These are phyloP conservation scores for Rosa rugosa DNA, from an alignment of 306 rosid genomes.

Conservation along the genomic window DNA sequence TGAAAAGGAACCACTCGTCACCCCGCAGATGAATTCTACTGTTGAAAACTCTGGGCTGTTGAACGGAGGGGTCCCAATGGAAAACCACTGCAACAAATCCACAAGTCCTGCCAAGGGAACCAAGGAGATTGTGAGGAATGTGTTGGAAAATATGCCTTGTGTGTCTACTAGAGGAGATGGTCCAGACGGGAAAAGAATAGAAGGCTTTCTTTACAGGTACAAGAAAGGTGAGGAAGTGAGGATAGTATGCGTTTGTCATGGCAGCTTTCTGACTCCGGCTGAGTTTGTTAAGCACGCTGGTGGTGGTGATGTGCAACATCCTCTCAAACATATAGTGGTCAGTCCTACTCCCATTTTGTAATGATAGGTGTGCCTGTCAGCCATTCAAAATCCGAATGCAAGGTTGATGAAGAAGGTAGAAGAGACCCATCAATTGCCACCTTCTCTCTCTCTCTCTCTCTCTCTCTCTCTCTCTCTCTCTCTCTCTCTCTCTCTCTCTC, in stretches of 20 bases:
- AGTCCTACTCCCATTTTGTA: constrained; percentile 36
- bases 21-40: background rate
- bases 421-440: background rate
- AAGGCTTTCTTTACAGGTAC: constrained; percentile 78
- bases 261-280: constrained; percentile 65
- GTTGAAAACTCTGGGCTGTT: constrained; percentile 16
- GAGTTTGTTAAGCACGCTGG: constrained; percentile 86
- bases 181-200: constrained; percentile 58
- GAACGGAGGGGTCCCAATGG: background rate
- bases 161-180: constrained; percentile 63
- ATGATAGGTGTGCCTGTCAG: background rate
- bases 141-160: constrained; percentile 67
- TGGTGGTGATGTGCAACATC: constrained; percentile 57
- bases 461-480: no score
- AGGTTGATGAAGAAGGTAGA: background rate
- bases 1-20: constrained; percentile 27
- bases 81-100: constrained; percentile 13
- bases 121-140: constrained; percentile 39
- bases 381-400: background rate
- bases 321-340: constrained; percentile 71
- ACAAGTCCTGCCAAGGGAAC: constrained; percentile 14
- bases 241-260: constrained; percentile 78
- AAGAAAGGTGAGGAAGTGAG: constrained; percentile 73
- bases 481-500: no score
- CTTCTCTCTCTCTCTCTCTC: no score